Percentiles rank a stretch among this genome's conserved stretches.
Evolutionary conservation across 23 red algal genomes (phyloP).

Genomic region (Pyropia haitanensis): DNA sequence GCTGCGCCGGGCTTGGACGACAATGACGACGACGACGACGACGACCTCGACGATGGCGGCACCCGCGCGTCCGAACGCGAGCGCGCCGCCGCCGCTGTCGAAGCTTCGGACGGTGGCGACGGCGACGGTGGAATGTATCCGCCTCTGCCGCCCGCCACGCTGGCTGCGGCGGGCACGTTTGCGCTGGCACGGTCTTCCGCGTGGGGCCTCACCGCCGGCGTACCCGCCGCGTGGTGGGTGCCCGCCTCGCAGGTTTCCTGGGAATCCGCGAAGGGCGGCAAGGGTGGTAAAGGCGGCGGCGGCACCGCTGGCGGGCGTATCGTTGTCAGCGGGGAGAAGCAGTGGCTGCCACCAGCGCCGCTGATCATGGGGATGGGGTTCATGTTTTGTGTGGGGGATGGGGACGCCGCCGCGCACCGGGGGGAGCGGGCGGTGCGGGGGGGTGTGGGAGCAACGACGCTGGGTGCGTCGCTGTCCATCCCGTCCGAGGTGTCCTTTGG

Average conservation of each 20-base stretch:
- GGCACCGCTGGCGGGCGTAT: constrained; percentile 35
- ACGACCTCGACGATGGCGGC: too few species aligned
- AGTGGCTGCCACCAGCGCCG: constrained; percentile 67
- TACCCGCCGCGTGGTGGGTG: constrained; percentile 93
- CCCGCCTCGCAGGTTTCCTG: constrained; percentile 61
- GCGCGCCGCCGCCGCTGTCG: too few species aligned
- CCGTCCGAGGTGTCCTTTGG: too few species aligned
- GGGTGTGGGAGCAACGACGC: neutral
- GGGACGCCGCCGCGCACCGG: constrained; percentile 46
- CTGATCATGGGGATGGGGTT: constrained; percentile 91
- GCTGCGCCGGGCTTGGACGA: too few species aligned
- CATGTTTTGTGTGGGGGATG: constrained; percentile 67
- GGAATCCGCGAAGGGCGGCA: too few species aligned
- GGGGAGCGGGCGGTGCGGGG: constrained; percentile 65
- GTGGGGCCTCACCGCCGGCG: constrained; percentile 65
- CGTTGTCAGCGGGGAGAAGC: constrained; percentile 80
- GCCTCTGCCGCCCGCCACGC: constrained; percentile 62
- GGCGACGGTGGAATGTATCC: neutral
- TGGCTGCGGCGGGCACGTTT: constrained; percentile 83
- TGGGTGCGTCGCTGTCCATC: too few species aligned
- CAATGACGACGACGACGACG: too few species aligned
- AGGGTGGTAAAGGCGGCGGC: too few species aligned
- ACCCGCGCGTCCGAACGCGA: too few species aligned
- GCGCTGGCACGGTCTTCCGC: constrained; percentile 75
- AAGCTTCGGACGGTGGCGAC: too few species aligned